Evolutionary conservation across 352 stramenopile species (phyloP).

Genomic region (Phytophthora brassicae): DNA sequence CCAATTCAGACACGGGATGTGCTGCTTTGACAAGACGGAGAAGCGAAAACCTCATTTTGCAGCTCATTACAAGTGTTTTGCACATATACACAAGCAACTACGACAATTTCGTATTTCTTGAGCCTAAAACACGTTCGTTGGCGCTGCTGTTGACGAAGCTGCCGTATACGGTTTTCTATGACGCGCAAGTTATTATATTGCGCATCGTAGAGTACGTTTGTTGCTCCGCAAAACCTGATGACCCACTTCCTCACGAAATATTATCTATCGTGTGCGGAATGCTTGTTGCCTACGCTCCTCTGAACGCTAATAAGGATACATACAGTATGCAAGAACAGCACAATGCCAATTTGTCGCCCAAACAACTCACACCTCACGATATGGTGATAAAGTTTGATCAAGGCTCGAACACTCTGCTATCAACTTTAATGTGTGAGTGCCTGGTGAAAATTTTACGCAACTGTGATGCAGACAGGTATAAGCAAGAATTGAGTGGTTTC

Average conservation of each 20-base stretch:
- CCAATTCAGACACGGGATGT: background rate
- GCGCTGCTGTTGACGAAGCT: constrained; percentile 72
- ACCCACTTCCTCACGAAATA: constrained; percentile 52
- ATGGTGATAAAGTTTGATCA: constrained; percentile 7
- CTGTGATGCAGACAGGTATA: constrained; percentile 35
- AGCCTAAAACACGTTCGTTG: constrained; percentile 69
- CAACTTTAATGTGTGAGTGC: constrained; percentile 55
- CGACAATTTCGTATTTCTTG: constrained; percentile 69
- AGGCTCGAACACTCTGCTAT: constrained; percentile 19
- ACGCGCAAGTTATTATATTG: constrained; percentile 70
- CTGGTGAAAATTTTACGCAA: constrained; percentile 66
- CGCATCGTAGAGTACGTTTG: constrained; percentile 81
- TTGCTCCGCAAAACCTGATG: constrained; percentile 47
- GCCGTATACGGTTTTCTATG: constrained; percentile 49
- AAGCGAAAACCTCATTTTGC: constrained; percentile 54
- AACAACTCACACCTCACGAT: background rate
- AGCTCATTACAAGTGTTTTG: constrained; percentile 63
- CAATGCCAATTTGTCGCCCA: background rate
- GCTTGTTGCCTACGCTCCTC: constrained; percentile 48
- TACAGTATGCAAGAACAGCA: background rate
- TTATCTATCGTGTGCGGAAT: constrained; percentile 65
- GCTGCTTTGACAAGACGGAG: constrained; percentile 9
- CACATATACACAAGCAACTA: constrained; percentile 77
- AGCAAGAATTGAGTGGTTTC: constrained; percentile 52
- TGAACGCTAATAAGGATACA: background rate